Evolutionary conservation across 495 filamentous ascomycete species (phyloP).

Genomic region (Penicillium argentinense): DNA sequence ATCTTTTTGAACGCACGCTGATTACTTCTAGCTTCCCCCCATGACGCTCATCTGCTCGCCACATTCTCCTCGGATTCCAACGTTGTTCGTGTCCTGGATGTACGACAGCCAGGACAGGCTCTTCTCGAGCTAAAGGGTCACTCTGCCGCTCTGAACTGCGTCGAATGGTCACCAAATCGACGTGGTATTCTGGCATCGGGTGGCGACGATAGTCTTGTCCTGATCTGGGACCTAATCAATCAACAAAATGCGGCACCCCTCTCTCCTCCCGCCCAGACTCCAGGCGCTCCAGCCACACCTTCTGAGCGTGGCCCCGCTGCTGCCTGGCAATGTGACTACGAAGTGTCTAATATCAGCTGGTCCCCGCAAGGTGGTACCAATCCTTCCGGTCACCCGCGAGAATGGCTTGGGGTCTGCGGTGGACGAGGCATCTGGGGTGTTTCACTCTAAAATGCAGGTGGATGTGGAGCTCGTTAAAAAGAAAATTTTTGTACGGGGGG

Average conservation of each 20-base stretch:
- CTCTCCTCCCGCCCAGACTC: slow-evolving; percentile 30
- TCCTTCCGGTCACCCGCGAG: slow-evolving; percentile 63
- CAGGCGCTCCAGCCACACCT: slow-evolving; percentile 36
- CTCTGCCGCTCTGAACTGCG: slow-evolving; percentile 77
- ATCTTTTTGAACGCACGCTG: background rate
- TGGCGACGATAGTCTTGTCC: slow-evolving; percentile 84
- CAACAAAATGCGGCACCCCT: slow-evolving; percentile 54
- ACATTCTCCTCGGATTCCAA: slow-evolving; percentile 94
- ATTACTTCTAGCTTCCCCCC: slow-evolving; percentile 70
- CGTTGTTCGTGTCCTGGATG: slow-evolving; percentile 92
- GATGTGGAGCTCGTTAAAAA: background rate
- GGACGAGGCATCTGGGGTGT: slow-evolving; percentile 92
- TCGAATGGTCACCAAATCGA: slow-evolving; percentile 91
- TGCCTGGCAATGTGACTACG: slow-evolving; percentile 93
- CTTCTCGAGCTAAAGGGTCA: slow-evolving; percentile 95
- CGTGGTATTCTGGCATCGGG: slow-evolving; percentile 89
- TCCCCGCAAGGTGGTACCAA: slow-evolving; percentile 73
- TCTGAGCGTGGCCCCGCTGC: slow-evolving; percentile 67
- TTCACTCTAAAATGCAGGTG: slow-evolving; percentile 50
- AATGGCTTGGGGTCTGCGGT: slow-evolving; percentile 93
- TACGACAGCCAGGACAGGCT: slow-evolving; percentile 93
- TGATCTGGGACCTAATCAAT: slow-evolving; percentile 92
- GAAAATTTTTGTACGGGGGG: background rate
- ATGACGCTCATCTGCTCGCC: slow-evolving; percentile 92
- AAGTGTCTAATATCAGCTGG: slow-evolving; percentile 95